Evolutionary conservation across 345 rosid genomes (phyloP).

Genomic region (Arabidopsis arenosa): DNA sequence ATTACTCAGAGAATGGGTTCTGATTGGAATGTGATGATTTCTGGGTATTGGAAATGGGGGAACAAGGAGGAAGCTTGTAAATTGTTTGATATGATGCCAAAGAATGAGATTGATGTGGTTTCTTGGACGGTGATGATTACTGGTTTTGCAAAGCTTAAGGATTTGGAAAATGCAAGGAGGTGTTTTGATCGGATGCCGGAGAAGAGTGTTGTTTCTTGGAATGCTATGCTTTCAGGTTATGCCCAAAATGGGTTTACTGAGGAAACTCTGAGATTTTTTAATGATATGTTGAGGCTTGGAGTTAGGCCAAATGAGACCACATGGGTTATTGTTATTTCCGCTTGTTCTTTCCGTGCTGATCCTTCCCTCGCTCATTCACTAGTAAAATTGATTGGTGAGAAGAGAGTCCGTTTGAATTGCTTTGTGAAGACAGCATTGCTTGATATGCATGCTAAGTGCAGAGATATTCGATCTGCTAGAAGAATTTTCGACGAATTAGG

Average conservation of each 20-base stretch:
- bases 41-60: constrained; percentile 55
- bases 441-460: constrained; percentile 55
- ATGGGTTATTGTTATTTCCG: constrained; percentile 55
- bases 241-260: constrained; percentile 50
- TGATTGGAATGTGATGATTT: constrained; percentile 63
- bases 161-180: constrained; percentile 50
- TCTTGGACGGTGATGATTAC: constrained; percentile 59
- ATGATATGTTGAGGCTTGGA: constrained; percentile 51
- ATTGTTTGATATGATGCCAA: constrained; percentile 47
- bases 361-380: constrained; percentile 51
- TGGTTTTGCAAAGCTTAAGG: constrained; percentile 48
- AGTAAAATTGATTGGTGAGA: constrained; percentile 34
- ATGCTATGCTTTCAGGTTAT: constrained; percentile 64
- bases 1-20: constrained; percentile 50
- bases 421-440: constrained; percentile 58
- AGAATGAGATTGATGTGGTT: constrained; percentile 42
- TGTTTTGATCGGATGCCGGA: constrained; percentile 55
- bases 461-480: constrained; percentile 48
- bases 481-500: constrained; percentile 51
- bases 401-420: constrained; percentile 39
- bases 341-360: constrained; percentile 51
- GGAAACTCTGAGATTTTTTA: constrained; percentile 54
- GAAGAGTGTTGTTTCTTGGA: constrained; percentile 58
- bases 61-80: constrained; percentile 44
- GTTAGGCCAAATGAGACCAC: constrained; percentile 56